Base-by-base conservation (phyloP, 306 rosid species). In the Prinsepia uniflora region DNA sequence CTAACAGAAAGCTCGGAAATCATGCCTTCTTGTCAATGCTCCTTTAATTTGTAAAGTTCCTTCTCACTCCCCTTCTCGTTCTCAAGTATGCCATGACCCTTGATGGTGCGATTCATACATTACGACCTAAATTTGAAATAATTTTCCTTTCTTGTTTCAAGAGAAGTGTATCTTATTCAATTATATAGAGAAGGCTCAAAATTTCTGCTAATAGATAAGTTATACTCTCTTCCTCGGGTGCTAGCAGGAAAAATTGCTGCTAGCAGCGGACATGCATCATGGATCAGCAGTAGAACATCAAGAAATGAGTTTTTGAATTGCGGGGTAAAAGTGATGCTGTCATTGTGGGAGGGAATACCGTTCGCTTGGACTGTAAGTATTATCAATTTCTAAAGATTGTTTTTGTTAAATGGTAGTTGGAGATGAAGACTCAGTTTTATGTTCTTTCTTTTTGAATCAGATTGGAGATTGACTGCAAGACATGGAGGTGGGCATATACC, bases 1-100 rank as follows among this genome's bases (percentile, higher is more conserved):
- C 10, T 59, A 74, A 52, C 84, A 88, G 98, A 96, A 94, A 79
- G 97, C 85, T 12, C 97, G 80, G 53, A 91, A 85, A 80, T 81
- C 64, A 47, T 94, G 97, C 77, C 80, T 83, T 57, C 83, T 86
- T 65, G 99, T 89, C 71, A 94, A 94, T 74, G 96, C 96, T 52
- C 99, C 99, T 57, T 81, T 94, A 84, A 91, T 91, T 66, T 94
- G 95, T 79, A 85, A 90, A 81, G 95, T 89, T 63, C 84, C 90
- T 73, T 94, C 84, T 1, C 92, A 63, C 89, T 80, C 89, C 63
- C 41, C 91, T 89, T 80, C 91, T 96, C 36, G 91, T 94, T 70
- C 88, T 91, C 71, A 94, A 94, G 84, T 94, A 79, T 84, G 97
- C 99, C 10, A 94, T 94, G 99, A 94, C 99, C 20, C 92, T 91